Base-by-base conservation (phyloP, 1,139 yeast species). In the Yamadazyma triangularis region DNA sequence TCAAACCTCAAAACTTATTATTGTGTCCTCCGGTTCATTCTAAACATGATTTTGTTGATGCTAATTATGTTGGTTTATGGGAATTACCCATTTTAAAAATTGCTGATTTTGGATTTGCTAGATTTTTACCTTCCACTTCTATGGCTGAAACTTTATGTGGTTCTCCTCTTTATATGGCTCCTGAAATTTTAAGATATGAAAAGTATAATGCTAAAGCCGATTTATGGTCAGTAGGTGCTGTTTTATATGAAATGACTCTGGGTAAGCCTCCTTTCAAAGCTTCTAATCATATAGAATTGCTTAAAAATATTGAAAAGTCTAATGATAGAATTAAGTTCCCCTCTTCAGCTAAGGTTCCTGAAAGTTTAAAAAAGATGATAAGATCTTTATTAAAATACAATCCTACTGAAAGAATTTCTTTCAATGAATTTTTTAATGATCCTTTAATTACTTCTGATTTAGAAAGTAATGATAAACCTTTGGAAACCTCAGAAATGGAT, bases 101-200 rank as follows among this genome's bases (percentile, higher is more conserved):
- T 38, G 98, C 98, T 12, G 98, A 91, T 60, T 91, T 91, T 59
- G 98, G 98, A 1, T 93, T 91, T 63, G 98, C 98, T 4, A 70
- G 98, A 40, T 85, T 88, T 50, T 67, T 91, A 42, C 97, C 97
- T 8, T 79, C 85, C 28, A 84, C 96, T 1, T 81, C 95, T 2
- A 70, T 93, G 74, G 97, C 98, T 1, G 98, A 91, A 56, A 91
- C 98, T 3, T 65, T 91, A 41, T 91, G 98, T 66, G 98, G 98
- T 1, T 86, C 96, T 8, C 98, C 98, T 1, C 63, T 91, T 28
- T 91, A 93, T 56, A 91, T 91, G 98, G 98, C 98, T 0, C 98
- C 98, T 0, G 98, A 91, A 57, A 93, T 91, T 30, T 68, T 91
- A 47, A 71, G 95, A 40, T 88, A 87, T 53, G 97, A 93, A 53